phyloP scores from a whole-genome alignment of 257 asterid genomes.

The Rhazya stricta region DNA sequence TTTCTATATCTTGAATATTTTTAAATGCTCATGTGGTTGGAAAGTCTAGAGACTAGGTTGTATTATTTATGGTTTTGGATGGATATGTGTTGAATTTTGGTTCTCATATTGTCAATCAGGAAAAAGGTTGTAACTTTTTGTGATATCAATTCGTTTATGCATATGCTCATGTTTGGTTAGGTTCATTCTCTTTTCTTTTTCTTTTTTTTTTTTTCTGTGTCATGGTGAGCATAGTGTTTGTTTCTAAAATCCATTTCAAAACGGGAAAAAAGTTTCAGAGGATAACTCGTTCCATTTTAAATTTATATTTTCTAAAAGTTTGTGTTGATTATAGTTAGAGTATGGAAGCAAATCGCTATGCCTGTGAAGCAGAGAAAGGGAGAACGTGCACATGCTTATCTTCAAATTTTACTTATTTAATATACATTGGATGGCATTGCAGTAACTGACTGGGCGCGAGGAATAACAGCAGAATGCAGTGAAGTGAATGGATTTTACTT shows the following conservation, averaged over 20 bases:
- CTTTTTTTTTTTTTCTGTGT: not conserved
- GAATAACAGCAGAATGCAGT: constrained; percentile 45
- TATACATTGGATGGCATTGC: constrained; percentile 22
- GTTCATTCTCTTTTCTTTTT: not conserved
- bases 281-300: not conserved
- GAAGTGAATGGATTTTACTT: constrained; percentile 73
- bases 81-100: not conserved
- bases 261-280: not conserved
- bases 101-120: not conserved
- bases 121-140: not conserved
- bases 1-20: not conserved
- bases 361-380: not conserved
- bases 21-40: not conserved
- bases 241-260: not conserved
- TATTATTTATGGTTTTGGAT: not conserved
- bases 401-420: constrained; percentile 8
- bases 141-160: not conserved
- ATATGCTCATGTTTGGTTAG: not conserved
- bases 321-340: not conserved
- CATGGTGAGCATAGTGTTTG: not conserved
- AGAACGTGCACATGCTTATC: not conserved
- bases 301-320: not conserved
- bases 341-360: not conserved
- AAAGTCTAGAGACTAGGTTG: not conserved
- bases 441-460: constrained; percentile 53